phyloP scores from a whole-genome alignment of 2,329 filamentous ascomycete genomes.

The Catunica adiposa region DNA sequence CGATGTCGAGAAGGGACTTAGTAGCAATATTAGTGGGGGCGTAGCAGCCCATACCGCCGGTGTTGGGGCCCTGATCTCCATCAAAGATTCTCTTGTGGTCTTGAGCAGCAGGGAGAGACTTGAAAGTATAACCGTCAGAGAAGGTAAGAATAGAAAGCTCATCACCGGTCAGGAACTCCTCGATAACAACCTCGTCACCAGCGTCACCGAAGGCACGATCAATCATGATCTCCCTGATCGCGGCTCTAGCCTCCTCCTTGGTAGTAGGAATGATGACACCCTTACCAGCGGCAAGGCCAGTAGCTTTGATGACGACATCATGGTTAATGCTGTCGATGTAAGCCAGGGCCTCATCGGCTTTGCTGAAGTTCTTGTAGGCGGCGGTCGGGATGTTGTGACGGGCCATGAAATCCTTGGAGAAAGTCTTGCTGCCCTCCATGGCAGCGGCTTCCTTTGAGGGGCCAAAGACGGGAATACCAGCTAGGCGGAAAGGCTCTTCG shows the following conservation, averaged over 20 bases:
- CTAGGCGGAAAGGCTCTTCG: conserved; percentile 60
- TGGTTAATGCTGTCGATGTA: conserved; percentile 60
- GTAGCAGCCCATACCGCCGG: conserved; percentile 95
- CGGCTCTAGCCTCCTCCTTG: conserved; percentile 67
- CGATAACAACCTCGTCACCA: conserved; percentile 83
- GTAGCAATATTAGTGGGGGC: conserved; percentile 72
- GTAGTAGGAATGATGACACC: conserved; percentile 77
- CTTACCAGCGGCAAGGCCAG: conserved; percentile 82
- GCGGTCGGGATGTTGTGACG: conserved; percentile 80
- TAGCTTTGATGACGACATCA: conserved; percentile 83
- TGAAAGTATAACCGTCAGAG: conserved; percentile 72
- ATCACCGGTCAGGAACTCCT: conserved; percentile 82
- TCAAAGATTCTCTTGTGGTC: conserved; percentile 94
- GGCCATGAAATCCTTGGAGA: conserved; percentile 96
- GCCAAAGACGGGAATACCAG: conserved; percentile 68
- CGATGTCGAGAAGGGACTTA: conserved; percentile 54
- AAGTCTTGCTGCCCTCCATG: conserved; percentile 94
- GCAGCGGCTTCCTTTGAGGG: conserved; percentile 68
- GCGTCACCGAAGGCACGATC: conserved; percentile 72
- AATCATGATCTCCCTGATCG: conserved; percentile 79
- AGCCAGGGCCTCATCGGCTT: conserved; percentile 52
- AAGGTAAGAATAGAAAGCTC: conserved; percentile 87
- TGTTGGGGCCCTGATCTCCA: conserved; percentile 80
- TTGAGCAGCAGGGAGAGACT: conserved; percentile 75
- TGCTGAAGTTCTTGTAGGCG: conserved; percentile 72